Base-by-base conservation (phyloP, 2,329 filamentous ascomycete genomes). In the Fusarium hainanense region DNA sequence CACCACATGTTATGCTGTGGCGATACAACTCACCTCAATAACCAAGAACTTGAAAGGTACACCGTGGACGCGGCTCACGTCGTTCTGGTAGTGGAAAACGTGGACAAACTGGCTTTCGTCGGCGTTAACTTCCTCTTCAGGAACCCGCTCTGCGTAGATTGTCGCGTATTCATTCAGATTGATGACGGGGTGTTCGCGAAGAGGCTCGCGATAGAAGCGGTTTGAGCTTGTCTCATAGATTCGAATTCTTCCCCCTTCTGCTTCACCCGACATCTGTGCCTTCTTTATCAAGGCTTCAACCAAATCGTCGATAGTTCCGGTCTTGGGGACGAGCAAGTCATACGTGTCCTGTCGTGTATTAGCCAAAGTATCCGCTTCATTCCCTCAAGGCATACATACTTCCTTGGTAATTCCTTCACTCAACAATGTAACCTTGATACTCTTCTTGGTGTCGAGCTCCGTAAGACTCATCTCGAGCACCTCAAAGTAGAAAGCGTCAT, bases 401-500 rank as follows among this genome's bases (percentile, higher is more conserved):
- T 97, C 94, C 83, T 98, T 98, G 13, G 89, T 89, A 68, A 98
- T 91, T 44, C 96, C 96, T 68, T 99, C 96, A 42, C 91, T 92
- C 47, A 99, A 84, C 89, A 92, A 95, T 2, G 86, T 92, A 49
- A 99, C 82, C 79, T 93, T 95, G 68, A 98, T 83, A 60, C 84
- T 89, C 83, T 97, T 98, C 84, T 97, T 96, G 59, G 93, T 96
- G 77, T 99, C 96, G 44, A 97, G 85, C 79, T 99, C 97, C 25
- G 93, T 92, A 48, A 99, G 82, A 75, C 93, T 97, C 84, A 98
- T 97, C 68, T 99, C 96, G 42, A 99, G 83, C 28, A 98, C 89
- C 79, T 99, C 96, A 77, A 94, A 99, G 79, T 91, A 98, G 54
- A 99, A 84, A 1, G 91, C 89, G 79, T 98, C 95, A 21, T 87